A percentile compares a stretch with the other conserved stretches of the same genome.
Evolutionary conservation across 257 asterid genomes (phyloP).

Genomic region (Lithospermum erythrorhizon): DNA sequence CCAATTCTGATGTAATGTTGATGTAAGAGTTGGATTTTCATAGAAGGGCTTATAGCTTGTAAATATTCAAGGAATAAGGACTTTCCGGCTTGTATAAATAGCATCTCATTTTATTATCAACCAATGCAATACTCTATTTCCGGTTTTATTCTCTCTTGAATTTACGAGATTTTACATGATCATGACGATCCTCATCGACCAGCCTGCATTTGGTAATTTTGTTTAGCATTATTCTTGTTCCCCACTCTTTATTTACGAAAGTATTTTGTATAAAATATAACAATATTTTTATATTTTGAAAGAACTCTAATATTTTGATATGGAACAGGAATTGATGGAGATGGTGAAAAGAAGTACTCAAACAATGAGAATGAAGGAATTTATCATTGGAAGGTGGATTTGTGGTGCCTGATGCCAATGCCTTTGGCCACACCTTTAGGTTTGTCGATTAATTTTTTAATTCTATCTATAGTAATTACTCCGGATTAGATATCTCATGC

Average conservation of each 20-base stretch:
- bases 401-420: slow-evolving; percentile 53
- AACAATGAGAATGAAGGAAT: slow-evolving; percentile 25
- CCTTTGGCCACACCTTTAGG: slow-evolving; percentile 85
- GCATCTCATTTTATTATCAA: slow-evolving; percentile 13
- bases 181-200: slow-evolving; percentile 64
- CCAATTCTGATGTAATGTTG: neutral
- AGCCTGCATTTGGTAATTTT: slow-evolving; percentile 36
- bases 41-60: slow-evolving; percentile 51
- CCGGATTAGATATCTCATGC: too few relatives aligned
- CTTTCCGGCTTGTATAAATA: slow-evolving; percentile 83
- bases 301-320: too few relatives aligned
- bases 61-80: slow-evolving; percentile 87
- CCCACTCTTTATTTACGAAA: neutral
- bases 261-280: neutral
- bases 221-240: neutral
- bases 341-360: slow-evolving; percentile 27
- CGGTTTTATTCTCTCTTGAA: neutral
- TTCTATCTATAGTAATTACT: neutral
- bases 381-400: slow-evolving; percentile 37
- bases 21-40: slow-evolving; percentile 25
- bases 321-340: slow-evolving; percentile 32
- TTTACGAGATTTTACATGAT: neutral
- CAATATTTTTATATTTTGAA: neutral
- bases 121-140: slow-evolving; percentile 9
- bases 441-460: neutral